Conservation (phyloP, 495 filamentous ascomycete species). For the Mytilinidion resinicola region DNA sequence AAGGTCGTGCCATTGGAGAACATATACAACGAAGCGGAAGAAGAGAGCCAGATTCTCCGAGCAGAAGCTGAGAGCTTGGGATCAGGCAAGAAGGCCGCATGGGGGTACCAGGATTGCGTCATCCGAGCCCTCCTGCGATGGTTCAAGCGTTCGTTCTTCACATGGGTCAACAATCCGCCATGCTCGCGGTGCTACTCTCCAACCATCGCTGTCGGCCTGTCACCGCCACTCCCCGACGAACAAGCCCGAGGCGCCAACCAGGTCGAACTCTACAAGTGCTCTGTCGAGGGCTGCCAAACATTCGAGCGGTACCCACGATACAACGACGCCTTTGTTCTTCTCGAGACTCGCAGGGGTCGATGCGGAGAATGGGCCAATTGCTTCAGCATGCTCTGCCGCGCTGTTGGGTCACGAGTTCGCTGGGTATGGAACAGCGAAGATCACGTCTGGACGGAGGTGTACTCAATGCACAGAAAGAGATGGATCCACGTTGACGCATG, state of each 20-base stretch:
- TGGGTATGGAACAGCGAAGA: constrained; percentile 99
- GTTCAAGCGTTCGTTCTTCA: constrained; percentile 93
- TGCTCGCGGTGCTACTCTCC: constrained; percentile 75
- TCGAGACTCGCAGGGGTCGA: constrained; percentile 78
- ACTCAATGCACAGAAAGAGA: constrained; percentile 83
- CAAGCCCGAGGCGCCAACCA: constrained; percentile 75
- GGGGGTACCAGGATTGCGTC: constrained; percentile 98
- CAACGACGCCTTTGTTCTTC: constrained; percentile 87
- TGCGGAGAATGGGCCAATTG: constrained; percentile 97
- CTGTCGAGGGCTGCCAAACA: constrained; percentile 57
- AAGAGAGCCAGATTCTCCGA: constrained; percentile 78
- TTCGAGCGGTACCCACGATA: constrained; percentile 92
- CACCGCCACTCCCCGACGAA: constrained; percentile 80
- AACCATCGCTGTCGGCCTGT: constrained; percentile 75
- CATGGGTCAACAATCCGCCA: constrained; percentile 90
- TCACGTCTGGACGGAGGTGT: constrained; percentile 96
- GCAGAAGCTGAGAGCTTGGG: constrained; percentile 82
- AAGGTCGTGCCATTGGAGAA: constrained; percentile 79
- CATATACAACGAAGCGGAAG: constrained; percentile 89
- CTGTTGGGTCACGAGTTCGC: constrained; percentile 80
- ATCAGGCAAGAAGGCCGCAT: constrained; percentile 70
- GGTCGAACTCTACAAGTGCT: constrained; percentile 87
- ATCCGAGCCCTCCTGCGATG: constrained; percentile 87
- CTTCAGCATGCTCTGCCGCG: constrained; percentile 97
- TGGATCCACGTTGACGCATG: constrained; percentile 98